Percentiles rank a stretch among this genome's conserved stretches.
Evolutionary conservation across 2,329 filamentous ascomycete species (phyloP).

Genomic region (Lecanicillium sp.): DNA sequence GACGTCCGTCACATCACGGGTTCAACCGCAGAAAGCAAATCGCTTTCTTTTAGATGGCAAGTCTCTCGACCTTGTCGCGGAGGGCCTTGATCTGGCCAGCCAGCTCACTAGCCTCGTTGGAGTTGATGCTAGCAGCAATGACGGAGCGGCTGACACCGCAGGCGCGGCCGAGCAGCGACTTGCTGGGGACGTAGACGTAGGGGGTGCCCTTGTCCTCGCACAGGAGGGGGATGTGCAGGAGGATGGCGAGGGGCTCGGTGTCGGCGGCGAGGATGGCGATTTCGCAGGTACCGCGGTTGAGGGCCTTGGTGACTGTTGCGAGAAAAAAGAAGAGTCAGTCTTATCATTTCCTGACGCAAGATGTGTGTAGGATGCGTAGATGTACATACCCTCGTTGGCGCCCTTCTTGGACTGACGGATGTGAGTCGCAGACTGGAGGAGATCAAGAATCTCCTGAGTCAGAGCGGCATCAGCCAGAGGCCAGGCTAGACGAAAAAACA

Average conservation of each 20-base stretch:
- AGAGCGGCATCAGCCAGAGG: constrained; percentile 66
- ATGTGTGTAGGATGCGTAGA: not conserved
- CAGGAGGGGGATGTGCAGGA: constrained; percentile 82
- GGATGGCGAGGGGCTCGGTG: constrained; percentile 75
- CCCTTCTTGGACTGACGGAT: constrained; percentile 77
- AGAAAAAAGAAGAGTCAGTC: constrained; percentile 10
- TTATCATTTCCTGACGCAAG: not conserved
- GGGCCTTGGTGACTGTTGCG: constrained; percentile 67
- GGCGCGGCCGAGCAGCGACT: constrained; percentile 81
- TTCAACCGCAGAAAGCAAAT: too few species aligned
- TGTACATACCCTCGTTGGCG: constrained; percentile 59
- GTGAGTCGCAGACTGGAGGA: constrained; percentile 65
- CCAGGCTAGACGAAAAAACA: constrained; percentile 43
- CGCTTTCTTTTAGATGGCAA: constrained; percentile 79
- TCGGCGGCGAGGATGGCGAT: constrained; percentile 86
- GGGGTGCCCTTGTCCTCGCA: constrained; percentile 68
- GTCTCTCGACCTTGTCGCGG: constrained; percentile 91
- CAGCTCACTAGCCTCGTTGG: constrained; percentile 84
- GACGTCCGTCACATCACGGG: too few species aligned
- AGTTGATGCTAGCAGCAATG: constrained; percentile 82
- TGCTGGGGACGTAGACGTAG: constrained; percentile 65
- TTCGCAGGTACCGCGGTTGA: constrained; percentile 87
- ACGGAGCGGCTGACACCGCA: constrained; percentile 85
- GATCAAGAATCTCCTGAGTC: constrained; percentile 74
- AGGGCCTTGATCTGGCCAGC: constrained; percentile 79